Conservation (phyloP, 768 basidiomycete genomes). For the Mycena polygramma region DNA sequence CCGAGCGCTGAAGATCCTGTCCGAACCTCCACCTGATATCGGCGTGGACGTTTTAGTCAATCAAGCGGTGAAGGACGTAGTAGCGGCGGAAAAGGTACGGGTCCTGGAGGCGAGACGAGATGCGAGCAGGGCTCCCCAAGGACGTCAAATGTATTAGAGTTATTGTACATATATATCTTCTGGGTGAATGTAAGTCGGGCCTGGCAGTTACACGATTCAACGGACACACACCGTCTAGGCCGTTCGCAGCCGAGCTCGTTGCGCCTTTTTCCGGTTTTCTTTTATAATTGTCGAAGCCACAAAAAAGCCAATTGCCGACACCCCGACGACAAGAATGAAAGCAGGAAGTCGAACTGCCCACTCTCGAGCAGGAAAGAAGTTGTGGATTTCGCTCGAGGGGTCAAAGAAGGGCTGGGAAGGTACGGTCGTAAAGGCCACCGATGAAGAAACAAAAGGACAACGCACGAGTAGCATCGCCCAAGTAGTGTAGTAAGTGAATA, state of each 20-base stretch:
- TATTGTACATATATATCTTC: constrained; percentile 27
- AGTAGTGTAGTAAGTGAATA: constrained; percentile 91
- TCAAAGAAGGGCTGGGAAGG: constrained; percentile 85
- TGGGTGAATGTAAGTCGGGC: constrained; percentile 31
- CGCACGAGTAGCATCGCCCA: constrained; percentile 92
- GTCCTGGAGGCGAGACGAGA: constrained; percentile 57
- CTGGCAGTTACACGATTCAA: no score
- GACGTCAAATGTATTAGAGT: constrained; percentile 40
- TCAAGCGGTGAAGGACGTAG: constrained; percentile 72
- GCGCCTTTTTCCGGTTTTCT: constrained; percentile 78
- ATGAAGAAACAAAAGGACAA: constrained; percentile 20
- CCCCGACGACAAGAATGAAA: constrained; percentile 82
- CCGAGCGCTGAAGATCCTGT: constrained; percentile 65
- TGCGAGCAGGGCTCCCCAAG: constrained; percentile 45
- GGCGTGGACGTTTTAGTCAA: constrained; percentile 62
- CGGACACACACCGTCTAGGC: constrained; percentile 56
- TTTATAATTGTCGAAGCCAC: constrained; percentile 81
- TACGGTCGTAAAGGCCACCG: constrained; percentile 22
- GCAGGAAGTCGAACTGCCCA: constrained; percentile 94
- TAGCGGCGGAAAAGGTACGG: constrained; percentile 79
- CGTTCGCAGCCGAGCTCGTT: constrained; percentile 70
- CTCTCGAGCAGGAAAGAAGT: constrained; percentile 88
- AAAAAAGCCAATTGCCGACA: constrained; percentile 85
- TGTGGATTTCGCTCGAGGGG: constrained; percentile 76
- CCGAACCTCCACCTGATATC: constrained; percentile 64